phyloP scores from a whole-genome alignment of 768 basidiomycete genomes.

The Crepidotus variabilis region DNA sequence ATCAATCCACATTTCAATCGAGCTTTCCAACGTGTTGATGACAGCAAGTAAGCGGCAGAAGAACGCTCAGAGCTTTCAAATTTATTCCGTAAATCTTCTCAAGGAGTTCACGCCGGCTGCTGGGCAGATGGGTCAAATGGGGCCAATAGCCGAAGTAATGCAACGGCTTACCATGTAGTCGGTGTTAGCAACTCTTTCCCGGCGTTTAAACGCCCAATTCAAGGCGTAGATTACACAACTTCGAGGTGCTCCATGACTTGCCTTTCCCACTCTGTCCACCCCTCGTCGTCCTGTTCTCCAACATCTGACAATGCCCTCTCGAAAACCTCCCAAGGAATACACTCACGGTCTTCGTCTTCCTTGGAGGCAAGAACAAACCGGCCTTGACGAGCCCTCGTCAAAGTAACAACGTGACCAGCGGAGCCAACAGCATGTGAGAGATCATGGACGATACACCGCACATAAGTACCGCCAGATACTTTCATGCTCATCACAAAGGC shows the following conservation, averaged over 20 bases:
- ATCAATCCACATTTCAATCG: too few species aligned
- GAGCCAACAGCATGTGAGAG: conserved; percentile 80
- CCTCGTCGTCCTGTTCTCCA: conserved; percentile 61
- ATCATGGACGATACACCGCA: conserved; percentile 94
- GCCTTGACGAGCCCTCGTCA: conserved; percentile 88
- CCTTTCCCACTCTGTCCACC: conserved; percentile 79
- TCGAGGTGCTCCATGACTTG: conserved; percentile 68
- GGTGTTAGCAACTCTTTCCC: too few species aligned
- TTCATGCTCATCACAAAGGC: conserved; percentile 89
- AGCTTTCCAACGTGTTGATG: too few species aligned
- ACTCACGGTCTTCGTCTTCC: conserved; percentile 52
- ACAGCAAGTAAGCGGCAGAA: too few species aligned
- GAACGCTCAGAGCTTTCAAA: too few species aligned
- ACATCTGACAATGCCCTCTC: conserved; percentile 49
- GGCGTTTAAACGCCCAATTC: too few species aligned
- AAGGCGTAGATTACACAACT: conserved; percentile 35
- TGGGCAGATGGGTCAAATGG: too few species aligned
- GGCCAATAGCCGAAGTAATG: not conserved
- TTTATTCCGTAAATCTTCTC: too few species aligned
- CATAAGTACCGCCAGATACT: conserved; percentile 96
- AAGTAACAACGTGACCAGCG: conserved; percentile 89
- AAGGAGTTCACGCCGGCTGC: too few species aligned
- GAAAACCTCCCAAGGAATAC: conserved; percentile 75
- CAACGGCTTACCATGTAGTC: not conserved
- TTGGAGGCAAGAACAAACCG: conserved; percentile 55